These are phyloP conservation scores for Phycomyces nitens DNA, from an alignment of 192 early-diverging fungal species.

Conservation along the genomic window DNA sequence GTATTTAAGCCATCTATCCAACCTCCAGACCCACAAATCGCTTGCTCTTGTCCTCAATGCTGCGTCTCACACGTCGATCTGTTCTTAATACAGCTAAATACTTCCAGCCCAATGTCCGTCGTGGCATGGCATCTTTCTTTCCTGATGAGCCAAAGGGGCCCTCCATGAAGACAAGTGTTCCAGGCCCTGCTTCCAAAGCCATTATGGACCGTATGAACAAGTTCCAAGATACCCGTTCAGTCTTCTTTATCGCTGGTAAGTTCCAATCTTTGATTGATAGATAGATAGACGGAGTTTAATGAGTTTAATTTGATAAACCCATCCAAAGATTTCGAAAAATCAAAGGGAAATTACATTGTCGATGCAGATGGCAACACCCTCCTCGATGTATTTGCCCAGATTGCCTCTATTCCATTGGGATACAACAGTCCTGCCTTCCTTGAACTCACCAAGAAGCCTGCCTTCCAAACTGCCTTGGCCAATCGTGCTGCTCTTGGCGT, in stretches of 20 bases:
- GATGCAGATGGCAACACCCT: conserved; percentile 71
- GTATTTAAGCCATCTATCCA: background rate
- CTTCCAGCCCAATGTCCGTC: too few relatives aligned
- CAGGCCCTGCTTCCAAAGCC: conserved; percentile 56
- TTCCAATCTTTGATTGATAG: background rate
- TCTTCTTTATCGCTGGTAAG: conserved; percentile 54
- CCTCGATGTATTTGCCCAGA: conserved; percentile 70
- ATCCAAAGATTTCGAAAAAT: conserved; percentile 54
- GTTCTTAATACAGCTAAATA: too few relatives aligned
- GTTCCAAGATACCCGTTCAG: conserved; percentile 66
- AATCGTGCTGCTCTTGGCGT: conserved; percentile 67
- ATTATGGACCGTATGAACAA: conserved; percentile 46
- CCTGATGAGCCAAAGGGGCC: conserved; percentile 58
- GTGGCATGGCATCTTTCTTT: conserved; percentile 18
- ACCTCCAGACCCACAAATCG: too few relatives aligned
- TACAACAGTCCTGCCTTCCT: conserved; percentile 66
- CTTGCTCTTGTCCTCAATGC: too few relatives aligned
- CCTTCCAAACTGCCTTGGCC: conserved; percentile 60
- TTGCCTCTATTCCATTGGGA: conserved; percentile 69
- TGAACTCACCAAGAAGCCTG: conserved; percentile 44
- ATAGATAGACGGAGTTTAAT: too few relatives aligned
- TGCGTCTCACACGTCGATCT: too few relatives aligned
- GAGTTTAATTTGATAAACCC: background rate
- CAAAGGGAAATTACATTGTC: conserved; percentile 69
- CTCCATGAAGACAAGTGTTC: conserved; percentile 47